A percentile compares a stretch with the other conserved stretches of the same genome.
phyloP scores from a whole-genome alignment of 805 yeast species.

The Candida parachauliodes region DNA sequence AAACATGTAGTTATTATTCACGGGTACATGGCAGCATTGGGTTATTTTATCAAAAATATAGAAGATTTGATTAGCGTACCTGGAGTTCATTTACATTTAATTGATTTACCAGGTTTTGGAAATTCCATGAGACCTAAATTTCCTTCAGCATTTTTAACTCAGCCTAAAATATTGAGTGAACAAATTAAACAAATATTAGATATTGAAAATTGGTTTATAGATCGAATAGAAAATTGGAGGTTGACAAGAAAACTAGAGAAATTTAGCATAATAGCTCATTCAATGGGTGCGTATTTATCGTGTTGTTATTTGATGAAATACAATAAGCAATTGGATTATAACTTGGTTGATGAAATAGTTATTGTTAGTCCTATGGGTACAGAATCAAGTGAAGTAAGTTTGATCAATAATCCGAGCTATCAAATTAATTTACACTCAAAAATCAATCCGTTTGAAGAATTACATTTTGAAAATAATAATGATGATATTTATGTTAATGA shows the following conservation, averaged over 20 bases:
- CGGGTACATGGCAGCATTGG: constrained; percentile 45
- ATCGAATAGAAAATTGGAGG: constrained; percentile 37
- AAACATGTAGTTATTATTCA: constrained; percentile 33
- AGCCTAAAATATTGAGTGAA: constrained; percentile 16
- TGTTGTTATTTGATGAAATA: constrained; percentile 41
- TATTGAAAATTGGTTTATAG: constrained; percentile 41
- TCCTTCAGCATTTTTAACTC: constrained; percentile 25
- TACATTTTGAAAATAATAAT: constrained; percentile 15
- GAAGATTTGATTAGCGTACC: constrained; percentile 29
- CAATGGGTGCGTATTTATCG: constrained; percentile 42
- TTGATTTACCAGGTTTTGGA: constrained; percentile 43
- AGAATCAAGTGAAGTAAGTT: constrained; percentile 33
- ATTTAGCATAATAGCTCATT: constrained; percentile 36
- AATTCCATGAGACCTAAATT: constrained; percentile 39
- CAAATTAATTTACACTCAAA: constrained; percentile 32
- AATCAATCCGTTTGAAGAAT: constrained; percentile 30
- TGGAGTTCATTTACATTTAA: constrained; percentile 34
- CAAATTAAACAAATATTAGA: constrained; percentile 30
- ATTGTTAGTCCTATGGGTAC: constrained; percentile 44
- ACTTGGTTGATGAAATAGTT: constrained; percentile 20
- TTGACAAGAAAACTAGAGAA: constrained; percentile 15
- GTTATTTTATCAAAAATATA: constrained; percentile 37
- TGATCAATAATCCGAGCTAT: constrained; percentile 25
- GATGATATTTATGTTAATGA: constrained; percentile 15
- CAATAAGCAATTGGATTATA: constrained; percentile 16